Conservation (phyloP, 495 filamentous ascomycete genomes). For the Podospora pseudopauciseta region DNA sequence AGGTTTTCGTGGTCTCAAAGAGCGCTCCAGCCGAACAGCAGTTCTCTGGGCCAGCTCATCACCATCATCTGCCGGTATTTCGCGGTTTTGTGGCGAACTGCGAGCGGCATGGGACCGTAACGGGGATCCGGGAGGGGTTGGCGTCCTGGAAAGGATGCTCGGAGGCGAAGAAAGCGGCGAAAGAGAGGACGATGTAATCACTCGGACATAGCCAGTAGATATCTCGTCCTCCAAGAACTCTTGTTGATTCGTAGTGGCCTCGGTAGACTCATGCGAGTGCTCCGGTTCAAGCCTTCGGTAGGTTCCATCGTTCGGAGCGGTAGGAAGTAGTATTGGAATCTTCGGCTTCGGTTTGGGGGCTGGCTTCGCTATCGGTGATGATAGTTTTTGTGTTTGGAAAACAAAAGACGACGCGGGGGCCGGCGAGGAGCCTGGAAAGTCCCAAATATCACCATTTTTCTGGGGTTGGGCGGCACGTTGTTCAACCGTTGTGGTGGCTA, state of each 20-base stretch:
- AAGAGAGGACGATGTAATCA: neutral
- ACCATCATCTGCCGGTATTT: constrained; percentile 8
- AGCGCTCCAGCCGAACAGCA: constrained; percentile 34
- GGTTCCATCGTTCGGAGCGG: neutral
- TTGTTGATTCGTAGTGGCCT: neutral
- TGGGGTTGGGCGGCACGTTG: constrained; percentile 2
- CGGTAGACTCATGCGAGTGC: neutral
- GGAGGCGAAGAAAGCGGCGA: constrained; percentile 16
- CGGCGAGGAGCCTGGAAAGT: constrained; percentile 8
- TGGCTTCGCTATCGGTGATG: neutral
- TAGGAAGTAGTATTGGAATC: neutral
- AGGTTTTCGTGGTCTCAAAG: constrained; percentile 64
- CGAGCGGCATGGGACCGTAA: neutral
- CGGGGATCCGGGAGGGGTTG: constrained; percentile 12
- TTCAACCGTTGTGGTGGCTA: constrained; percentile 10
- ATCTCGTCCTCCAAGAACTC: constrained; percentile 17
- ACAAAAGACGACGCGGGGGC: neutral
- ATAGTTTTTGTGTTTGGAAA: neutral
- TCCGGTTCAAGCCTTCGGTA: neutral
- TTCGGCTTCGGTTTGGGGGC: neutral
- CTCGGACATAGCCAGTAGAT: constrained; percentile 17
- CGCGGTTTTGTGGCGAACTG: constrained; percentile 1
- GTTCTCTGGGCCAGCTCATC: constrained; percentile 24
- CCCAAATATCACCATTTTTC: constrained; percentile 14
- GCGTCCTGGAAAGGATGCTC: constrained; percentile 19